Percentiles rank a stretch among this genome's conserved stretches.
These are phyloP conservation scores for Diaporthe batatas DNA, from an alignment of 2,329 filamentous ascomycete species.

Conservation along the genomic window DNA sequence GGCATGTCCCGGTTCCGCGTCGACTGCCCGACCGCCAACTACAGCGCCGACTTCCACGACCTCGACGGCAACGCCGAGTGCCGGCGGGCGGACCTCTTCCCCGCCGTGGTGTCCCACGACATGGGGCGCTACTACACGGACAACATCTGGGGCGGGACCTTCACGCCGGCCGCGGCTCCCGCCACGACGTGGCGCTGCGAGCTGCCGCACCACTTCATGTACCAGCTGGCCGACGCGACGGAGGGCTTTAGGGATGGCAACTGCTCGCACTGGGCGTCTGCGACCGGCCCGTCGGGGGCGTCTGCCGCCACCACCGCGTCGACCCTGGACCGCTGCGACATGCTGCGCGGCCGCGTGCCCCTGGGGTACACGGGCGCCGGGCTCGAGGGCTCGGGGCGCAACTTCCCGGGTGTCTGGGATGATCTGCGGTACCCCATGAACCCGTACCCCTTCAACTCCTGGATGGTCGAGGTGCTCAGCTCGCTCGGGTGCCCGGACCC, in stretches of 20 bases:
- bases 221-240: no score
- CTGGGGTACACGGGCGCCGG: neutral
- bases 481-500: neutral
- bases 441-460: neutral
- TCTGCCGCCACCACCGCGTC: neutral
- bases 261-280: no score
- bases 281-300: no score
- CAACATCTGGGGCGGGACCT: neutral
- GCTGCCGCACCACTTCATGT: no score
- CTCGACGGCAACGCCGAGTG: neutral
- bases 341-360: neutral
- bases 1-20: neutral
- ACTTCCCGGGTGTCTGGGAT: neutral
- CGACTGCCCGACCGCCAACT: conserved; percentile 3
- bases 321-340: neutral
- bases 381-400: no score
- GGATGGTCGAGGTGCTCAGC: neutral
- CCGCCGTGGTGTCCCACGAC: neutral
- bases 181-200: conserved; percentile 7
- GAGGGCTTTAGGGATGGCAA: no score
- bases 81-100: neutral
- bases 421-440: no score
- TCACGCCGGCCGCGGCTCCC: neutral
- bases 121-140: neutral
- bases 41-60: neutral